These are phyloP conservation scores for Geum urbanum DNA, from an alignment of 306 rosid species.

Conservation along the genomic window DNA sequence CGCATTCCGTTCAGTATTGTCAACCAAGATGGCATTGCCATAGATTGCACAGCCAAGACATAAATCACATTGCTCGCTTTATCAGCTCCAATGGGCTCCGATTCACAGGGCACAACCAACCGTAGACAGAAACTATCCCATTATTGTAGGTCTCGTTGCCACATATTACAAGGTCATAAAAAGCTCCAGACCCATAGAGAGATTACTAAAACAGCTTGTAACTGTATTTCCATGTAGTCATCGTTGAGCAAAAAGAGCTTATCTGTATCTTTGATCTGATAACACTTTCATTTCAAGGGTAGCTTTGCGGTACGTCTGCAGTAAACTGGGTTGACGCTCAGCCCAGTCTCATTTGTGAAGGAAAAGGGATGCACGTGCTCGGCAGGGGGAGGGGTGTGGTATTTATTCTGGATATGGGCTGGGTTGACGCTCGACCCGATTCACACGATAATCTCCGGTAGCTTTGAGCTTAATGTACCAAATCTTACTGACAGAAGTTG, in stretches of 20 bases:
- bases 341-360: too few species aligned
- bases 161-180: neutral
- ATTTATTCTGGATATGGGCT: too few species aligned
- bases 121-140: neutral
- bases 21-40: neutral
- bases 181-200: neutral
- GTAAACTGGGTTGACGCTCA: too few species aligned
- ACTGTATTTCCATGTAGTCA: neutral
- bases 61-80: neutral
- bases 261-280: too few species aligned
- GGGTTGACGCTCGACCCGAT: too few species aligned
- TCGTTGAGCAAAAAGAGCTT: neutral
- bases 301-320: too few species aligned
- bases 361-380: too few species aligned
- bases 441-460: too few species aligned
- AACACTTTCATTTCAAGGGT: too few species aligned
- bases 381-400: too few species aligned
- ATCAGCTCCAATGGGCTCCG: neutral
- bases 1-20: conserved; percentile 16
- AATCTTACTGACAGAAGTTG: neutral
- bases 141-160: neutral
- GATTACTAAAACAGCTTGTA: neutral
- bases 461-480: too few species aligned
- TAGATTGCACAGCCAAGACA: neutral
- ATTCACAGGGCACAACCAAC: neutral